A percentile compares a stretch with the other conserved stretches of the same genome.
Evolutionary conservation across 208 protist species (phyloP).

Genomic region (Herpetomonas tarakana): DNA sequence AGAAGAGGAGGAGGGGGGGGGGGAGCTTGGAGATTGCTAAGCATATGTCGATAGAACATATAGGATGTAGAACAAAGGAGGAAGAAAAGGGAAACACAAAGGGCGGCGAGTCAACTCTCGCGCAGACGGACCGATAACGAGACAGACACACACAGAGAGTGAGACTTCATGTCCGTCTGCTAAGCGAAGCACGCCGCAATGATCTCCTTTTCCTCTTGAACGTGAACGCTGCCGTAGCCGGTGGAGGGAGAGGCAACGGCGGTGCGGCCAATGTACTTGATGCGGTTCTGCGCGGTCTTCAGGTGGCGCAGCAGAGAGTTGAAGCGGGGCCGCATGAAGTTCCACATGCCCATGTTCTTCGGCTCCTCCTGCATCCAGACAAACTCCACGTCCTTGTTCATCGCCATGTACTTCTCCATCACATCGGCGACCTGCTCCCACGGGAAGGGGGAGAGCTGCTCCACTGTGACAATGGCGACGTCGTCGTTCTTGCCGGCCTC

Average conservation of each 20-base stretch:
- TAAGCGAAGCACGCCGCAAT: slow-evolving; percentile 62
- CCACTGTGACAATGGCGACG: slow-evolving; percentile 92
- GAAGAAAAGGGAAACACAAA: too few species aligned
- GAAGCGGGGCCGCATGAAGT: slow-evolving; percentile 75
- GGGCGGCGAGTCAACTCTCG: neutral
- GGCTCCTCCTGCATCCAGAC: slow-evolving; percentile 98
- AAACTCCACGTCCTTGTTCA: slow-evolving; percentile 83
- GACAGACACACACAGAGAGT: slow-evolving; percentile 4
- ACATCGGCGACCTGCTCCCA: slow-evolving; percentile 93
- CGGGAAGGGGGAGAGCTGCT: slow-evolving; percentile 98
- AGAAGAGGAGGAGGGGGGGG: too few species aligned
- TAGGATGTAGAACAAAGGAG: neutral
- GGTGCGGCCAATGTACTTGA: slow-evolving; percentile 73
- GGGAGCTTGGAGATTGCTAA: neutral
- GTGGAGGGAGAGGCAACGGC: slow-evolving; percentile 86
- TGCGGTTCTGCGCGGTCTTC: slow-evolving; percentile 27
- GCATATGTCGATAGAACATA: neutral
- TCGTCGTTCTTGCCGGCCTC: slow-evolving; percentile 59
- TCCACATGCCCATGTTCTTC: slow-evolving; percentile 97
- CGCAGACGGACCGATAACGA: neutral
- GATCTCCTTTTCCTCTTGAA: slow-evolving; percentile 80
- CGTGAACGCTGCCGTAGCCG: slow-evolving; percentile 85
- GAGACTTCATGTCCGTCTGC: too few species aligned
- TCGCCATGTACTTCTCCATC: slow-evolving; percentile 83
- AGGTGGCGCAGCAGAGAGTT: slow-evolving; percentile 75